Evolutionary conservation across 306 rosid species (phyloP), one percentile per base, ranked within the genome.

Genomic region (Castanea sativa): DNA sequence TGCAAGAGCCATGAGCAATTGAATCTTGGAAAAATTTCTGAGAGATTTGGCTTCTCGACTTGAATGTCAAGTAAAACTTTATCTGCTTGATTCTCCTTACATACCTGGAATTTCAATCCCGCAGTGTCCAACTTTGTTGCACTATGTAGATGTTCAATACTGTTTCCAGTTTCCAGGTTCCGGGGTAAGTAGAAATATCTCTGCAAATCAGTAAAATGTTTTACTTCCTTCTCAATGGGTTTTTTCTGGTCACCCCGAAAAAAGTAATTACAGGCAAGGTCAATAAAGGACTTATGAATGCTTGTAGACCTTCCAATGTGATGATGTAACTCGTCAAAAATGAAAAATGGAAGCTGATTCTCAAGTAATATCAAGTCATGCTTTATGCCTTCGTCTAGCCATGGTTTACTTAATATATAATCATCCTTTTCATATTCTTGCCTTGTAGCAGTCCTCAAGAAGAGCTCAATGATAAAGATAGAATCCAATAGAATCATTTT

Each of bases 391-490:
- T 57, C 25, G 23, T 57, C 25, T 57, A 57, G 25, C 63, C 25
- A 57, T 19, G 25, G 25, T n/a, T 57, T 57, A 1, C 63, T 57
- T 57, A 10, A 49, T 49, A 49, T 57, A 8, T 57, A 57, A 18
- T 49, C 45, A 41, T 55, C 63, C 20, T 14, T 20, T 6, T 20
- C 63, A 57, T 55, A 21, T 0, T 0, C 6, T 20, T 64, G 53
- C 53, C 53, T 49, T 3, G 53, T 13, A 49, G 15, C 53, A 49
- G 15, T 69, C 33, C 41, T n/a, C 61, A 74, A 16, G 15, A 83
- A 41, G 23, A 83, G 83, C 71, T 74, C 80, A 55, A 78, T 19
- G 51, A 83, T 69, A 73, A 83, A 83, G 76, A 67, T 55, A 12
- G 76, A 79, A 53, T 83, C 86, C 6, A 23, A 9, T 13, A 75